Percentiles rank a stretch among this genome's conserved stretches.
Evolutionary conservation across 371 early-diverging fungal species (phyloP).

Genomic region (Fennellomyces sp.): DNA sequence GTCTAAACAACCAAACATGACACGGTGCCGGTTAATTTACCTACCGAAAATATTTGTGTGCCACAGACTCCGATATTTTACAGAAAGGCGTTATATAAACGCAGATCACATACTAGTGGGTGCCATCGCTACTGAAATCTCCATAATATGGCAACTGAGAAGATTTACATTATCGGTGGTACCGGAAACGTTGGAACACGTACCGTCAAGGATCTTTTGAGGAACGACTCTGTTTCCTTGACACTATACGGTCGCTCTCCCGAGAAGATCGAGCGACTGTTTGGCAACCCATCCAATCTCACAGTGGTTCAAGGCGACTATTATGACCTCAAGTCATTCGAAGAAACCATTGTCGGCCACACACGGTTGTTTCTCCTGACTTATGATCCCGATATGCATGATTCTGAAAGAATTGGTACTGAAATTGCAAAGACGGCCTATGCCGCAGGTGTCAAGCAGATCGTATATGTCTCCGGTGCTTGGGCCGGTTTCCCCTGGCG

Average conservation of each 20-base stretch:
- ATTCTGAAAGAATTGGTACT: background rate
- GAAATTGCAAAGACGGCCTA: slow-evolving; percentile 16
- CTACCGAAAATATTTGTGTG: too few species aligned
- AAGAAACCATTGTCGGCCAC: slow-evolving; percentile 21
- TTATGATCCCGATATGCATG: background rate
- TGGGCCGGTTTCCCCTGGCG: slow-evolving; percentile 22
- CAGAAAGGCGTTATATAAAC: too few species aligned
- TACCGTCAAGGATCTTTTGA: slow-evolving; percentile 9
- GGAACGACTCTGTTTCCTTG: slow-evolving; percentile 3
- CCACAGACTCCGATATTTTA: too few species aligned
- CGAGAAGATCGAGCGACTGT: slow-evolving; percentile 5
- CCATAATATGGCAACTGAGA: background rate
- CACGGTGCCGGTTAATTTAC: too few species aligned
- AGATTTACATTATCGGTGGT: slow-evolving; percentile 11
- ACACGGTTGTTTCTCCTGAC: slow-evolving; percentile 16
- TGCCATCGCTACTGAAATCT: too few species aligned
- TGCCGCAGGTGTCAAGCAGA: slow-evolving; percentile 33
- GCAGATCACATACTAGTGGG: too few species aligned
- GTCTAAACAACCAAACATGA: too few species aligned
- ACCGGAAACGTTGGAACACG: slow-evolving; percentile 18
- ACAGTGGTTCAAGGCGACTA: background rate
- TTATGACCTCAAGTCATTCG: slow-evolving; percentile 10
- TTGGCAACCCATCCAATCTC: background rate
- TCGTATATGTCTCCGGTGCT: slow-evolving; percentile 28
- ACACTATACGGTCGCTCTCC: slow-evolving; percentile 15